These are phyloP conservation scores for Auriculariales sp. DNA, from an alignment of 768 basidiomycete species.

Conservation along the genomic window DNA sequence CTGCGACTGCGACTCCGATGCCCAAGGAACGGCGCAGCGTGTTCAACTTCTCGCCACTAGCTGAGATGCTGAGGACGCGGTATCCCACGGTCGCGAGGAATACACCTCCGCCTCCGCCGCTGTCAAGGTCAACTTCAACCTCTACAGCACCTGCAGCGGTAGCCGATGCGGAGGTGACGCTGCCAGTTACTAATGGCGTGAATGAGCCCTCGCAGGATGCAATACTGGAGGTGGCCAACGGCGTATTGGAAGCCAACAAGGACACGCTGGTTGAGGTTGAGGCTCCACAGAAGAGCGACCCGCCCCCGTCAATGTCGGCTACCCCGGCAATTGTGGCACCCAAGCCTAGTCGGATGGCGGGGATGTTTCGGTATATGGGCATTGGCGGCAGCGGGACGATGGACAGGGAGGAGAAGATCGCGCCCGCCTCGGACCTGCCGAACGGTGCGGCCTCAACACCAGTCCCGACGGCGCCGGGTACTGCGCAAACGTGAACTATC, in stretches of 20 bases:
- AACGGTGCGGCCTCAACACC: no score
- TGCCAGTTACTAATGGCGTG: background rate
- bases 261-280: background rate
- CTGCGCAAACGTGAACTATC: no score
- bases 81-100: no score
- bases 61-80: constrained; percentile 28
- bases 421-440: no score
- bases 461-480: no score
- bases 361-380: background rate
- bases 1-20: background rate
- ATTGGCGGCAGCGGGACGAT: no score
- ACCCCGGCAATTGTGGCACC: background rate
- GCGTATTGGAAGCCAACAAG: no score
- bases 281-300: background rate
- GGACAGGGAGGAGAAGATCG: no score
- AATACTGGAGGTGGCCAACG: no score
- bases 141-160: background rate
- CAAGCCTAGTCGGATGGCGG: background rate
- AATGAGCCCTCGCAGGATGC: no score
- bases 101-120: constrained; percentile 17
- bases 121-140: background rate
- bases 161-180: background rate
- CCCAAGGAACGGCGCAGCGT: background rate
- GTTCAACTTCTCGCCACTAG: constrained; percentile 8
- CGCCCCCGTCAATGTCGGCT: background rate